Evolutionary conservation across 2,329 filamentous ascomycete species (phyloP), one percentile per base, ranked within the genome.

Genomic region (Colletotrichum tropicale): DNA sequence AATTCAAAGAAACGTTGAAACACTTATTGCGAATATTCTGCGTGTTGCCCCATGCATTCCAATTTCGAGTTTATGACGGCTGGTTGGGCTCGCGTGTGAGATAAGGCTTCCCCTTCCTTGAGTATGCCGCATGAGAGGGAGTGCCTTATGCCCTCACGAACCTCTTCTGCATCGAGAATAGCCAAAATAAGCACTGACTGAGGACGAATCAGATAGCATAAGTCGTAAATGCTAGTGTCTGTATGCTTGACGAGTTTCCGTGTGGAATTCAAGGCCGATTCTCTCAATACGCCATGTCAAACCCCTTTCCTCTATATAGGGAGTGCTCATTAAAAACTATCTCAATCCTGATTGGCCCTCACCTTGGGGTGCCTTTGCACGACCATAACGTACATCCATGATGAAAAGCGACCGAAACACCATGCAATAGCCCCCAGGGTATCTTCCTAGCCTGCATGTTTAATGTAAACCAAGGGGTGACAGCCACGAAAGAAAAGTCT

Each of bases 281-380:
- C 38, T 43, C 8, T 43, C 9, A 12, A 43, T 10, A n/a, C 18
- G 18, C 18, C 3, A 6, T 12, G 18, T n/a, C 8, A 6, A 2
- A 10, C 1, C 9, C 18, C 0, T n/a, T 43, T 43, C 18, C 18
- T n/a, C 1, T 10, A n/a, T 1, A 18, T 38, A 5, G 8, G 2
- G 3, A 36, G 34, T 36, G 7, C 34, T 43, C 38, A n/a, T 10
- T n/a, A 2, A 3, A 43, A n/a, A n/a, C 38, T 10, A 43, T 6
- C 10, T n/a, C 38, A 43, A 18, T 43, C 38, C 3, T 43, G 8
- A 2, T n/a, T 43, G 5, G 2, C 3, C 3, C 18, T 43, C 18
- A 43, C 8, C 18, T 6, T 43, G 1, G 3, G 2, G 16, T 43
- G 15, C 36, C 16, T 43, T 18, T 43, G 8, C 15, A 36, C 34